phyloP scores from a whole-genome alignment of 371 early-diverging fungal species.

The Syncephalastrum contaminatum region DNA sequence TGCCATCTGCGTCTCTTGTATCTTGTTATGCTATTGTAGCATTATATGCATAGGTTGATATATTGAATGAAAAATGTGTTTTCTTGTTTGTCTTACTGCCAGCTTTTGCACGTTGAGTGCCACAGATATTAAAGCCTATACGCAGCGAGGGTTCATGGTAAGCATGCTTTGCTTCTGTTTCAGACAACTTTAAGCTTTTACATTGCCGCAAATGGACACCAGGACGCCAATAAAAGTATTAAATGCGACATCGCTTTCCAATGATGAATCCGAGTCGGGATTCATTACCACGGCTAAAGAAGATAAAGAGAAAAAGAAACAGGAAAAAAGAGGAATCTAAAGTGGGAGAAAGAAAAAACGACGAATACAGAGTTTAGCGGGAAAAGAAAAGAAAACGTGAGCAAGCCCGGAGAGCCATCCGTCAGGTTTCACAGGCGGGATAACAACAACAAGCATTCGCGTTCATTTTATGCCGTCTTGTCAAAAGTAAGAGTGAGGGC shows the following conservation, averaged over 20 bases:
- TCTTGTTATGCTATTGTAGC: slow-evolving; percentile 40
- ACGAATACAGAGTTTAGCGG: too few species aligned
- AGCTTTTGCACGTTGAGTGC: slow-evolving; percentile 73
- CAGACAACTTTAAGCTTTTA: slow-evolving; percentile 20
- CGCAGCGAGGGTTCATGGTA: not conserved
- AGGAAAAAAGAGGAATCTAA: slow-evolving; percentile 7
- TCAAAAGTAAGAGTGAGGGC: too few species aligned
- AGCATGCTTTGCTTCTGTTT: not conserved
- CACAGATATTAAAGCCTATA: slow-evolving; percentile 63
- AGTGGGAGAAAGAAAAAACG: not conserved
- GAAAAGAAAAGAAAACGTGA: too few species aligned
- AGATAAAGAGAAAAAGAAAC: slow-evolving; percentile 2
- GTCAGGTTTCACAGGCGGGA: too few species aligned
- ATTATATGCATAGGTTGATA: not conserved
- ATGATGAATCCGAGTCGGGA: not conserved
- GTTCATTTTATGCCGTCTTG: too few species aligned
- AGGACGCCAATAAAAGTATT: slow-evolving; percentile 64
- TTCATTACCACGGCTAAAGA: not conserved
- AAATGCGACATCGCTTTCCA: slow-evolving; percentile 29
- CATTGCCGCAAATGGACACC: slow-evolving; percentile 64
- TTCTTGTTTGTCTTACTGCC: slow-evolving; percentile 45
- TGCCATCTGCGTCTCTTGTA: slow-evolving; percentile 43
- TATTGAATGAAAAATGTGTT: too few species aligned
- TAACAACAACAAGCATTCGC: too few species aligned
- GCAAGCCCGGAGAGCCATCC: too few species aligned